Percentiles rank a stretch among this genome's conserved stretches.
phyloP scores from a whole-genome alignment of 768 basidiomycete genomes.

The Tylopilus intermedius region DNA sequence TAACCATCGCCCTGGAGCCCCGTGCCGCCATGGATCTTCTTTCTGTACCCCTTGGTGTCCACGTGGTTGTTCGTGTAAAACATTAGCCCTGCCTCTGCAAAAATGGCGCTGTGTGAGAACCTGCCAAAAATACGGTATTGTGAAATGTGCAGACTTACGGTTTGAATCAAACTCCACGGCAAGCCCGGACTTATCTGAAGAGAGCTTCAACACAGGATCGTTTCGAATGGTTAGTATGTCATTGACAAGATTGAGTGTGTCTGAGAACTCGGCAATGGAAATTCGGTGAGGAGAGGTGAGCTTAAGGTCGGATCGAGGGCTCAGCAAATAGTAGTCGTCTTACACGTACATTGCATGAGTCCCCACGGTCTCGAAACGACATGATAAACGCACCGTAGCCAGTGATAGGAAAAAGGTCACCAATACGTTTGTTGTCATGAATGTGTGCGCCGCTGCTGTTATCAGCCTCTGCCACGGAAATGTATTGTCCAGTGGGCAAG shows the following conservation, averaged over 20 bases:
- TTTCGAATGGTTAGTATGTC: slow-evolving; percentile 28
- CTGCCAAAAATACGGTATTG: not conserved
- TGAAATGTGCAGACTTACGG: slow-evolving; percentile 41
- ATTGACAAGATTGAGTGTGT: slow-evolving; percentile 41
- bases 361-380: not conserved
- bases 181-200: slow-evolving; percentile 55
- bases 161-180: slow-evolving; percentile 61
- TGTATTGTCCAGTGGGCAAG: slow-evolving; percentile 51
- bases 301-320: slow-evolving; percentile 30
- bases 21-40: slow-evolving; percentile 74
- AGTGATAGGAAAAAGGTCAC: slow-evolving; percentile 48
- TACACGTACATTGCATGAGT: not conserved
- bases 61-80: slow-evolving; percentile 64
- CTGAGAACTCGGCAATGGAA: slow-evolving; percentile 37
- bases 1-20: slow-evolving; percentile 58
- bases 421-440: slow-evolving; percentile 49
- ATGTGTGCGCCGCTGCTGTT: slow-evolving; percentile 36
- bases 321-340: slow-evolving; percentile 68
- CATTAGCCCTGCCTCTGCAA: slow-evolving; percentile 66
- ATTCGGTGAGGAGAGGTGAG: slow-evolving; percentile 46
- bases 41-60: slow-evolving; percentile 46
- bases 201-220: slow-evolving; percentile 49
- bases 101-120: not conserved
- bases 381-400: slow-evolving; percentile 50
- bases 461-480: slow-evolving; percentile 41